A percentile compares a stretch with the other conserved stretches of the same genome.
Evolutionary conservation across 441 rosid genomes (phyloP).

Genomic region (Hura crepitans): DNA sequence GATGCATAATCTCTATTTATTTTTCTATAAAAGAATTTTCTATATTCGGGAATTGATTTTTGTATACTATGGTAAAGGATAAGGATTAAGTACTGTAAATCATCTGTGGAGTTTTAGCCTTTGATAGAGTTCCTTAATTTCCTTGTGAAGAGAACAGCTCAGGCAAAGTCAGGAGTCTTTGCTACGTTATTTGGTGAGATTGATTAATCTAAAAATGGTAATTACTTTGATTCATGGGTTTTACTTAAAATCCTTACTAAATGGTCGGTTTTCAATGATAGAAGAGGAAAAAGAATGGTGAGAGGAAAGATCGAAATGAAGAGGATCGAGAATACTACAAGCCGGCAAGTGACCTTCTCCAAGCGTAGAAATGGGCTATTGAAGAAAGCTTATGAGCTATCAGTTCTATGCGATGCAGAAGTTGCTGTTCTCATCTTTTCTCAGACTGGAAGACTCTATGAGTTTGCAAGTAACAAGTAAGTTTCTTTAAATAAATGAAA

Average conservation of each 20-base stretch:
- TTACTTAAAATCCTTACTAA: conserved; percentile 8
- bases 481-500: conserved; percentile 16
- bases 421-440: conserved; percentile 59
- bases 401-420: conserved; percentile 73
- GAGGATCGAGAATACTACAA: conserved; percentile 58
- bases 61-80: not conserved
- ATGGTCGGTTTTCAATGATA: conserved; percentile 15
- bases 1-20: too few relatives aligned
- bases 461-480: conserved; percentile 54
- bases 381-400: conserved; percentile 73
- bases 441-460: conserved; percentile 47
- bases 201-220: not conserved
- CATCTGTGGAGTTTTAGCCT: not conserved
- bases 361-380: conserved; percentile 62
- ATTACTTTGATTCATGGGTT: conserved; percentile 22
- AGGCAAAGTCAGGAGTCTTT: not conserved
- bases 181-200: not conserved
- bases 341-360: conserved; percentile 70
- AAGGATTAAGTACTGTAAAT: not conserved
- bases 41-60: not conserved
- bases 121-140: too few relatives aligned
- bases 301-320: conserved; percentile 68
- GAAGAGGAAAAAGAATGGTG: conserved; percentile 38
- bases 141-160: too few relatives aligned
- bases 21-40: not conserved